Base-by-base conservation (phyloP, 345 rosid species). In the Melaleuca alternifolia region DNA sequence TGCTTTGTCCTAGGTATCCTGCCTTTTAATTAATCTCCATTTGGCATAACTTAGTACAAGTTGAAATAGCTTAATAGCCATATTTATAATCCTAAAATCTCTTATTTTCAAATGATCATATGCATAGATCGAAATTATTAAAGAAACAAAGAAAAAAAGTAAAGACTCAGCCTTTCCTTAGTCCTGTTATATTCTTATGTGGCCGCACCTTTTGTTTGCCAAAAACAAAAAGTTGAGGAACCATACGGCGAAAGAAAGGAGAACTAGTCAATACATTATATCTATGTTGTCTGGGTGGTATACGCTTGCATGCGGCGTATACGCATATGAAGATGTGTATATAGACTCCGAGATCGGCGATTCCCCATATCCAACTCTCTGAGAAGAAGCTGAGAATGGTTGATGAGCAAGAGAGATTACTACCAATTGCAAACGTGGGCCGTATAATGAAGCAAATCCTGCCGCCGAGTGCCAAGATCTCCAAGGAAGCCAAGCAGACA, bases 361-460 rank as follows among this genome's bases (percentile, higher is more conserved):
- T 71, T 71, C 48, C 10, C 14, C 48, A 37, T 5, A 37, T 71
- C 81, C 24, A 71, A 37, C 14, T 65, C 23, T 65, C 12, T 20
- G 48, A 65, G 81, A 71, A 71, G 81, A 37, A 71, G 81, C 81
- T 37, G 81, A 71, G 48, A 71, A 91, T 93, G 97, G 89, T 86
- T 44, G 95, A 94, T 81, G 97, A 90, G 88, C 90, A 93, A 87
- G 95, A 96, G 83, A 89, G 88, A 54, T 65, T 93, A 88, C 91
- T 96, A 62, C 98, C 98, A 75, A 92, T 94, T 87, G 98, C 98
- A 51, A 96, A 94, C 87, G 95, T 96, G 85, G 94, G 96, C 46
- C 89, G 95, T 85, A 89, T 96, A 56, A 96, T 96, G 98, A 96
- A 92, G 91, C 94, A 93, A 89, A 88, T 91, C 84, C 89, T 95